Evolutionary conservation across 202 grass and related monocot species (phyloP).

Genomic region (Digitaria exilis): DNA sequence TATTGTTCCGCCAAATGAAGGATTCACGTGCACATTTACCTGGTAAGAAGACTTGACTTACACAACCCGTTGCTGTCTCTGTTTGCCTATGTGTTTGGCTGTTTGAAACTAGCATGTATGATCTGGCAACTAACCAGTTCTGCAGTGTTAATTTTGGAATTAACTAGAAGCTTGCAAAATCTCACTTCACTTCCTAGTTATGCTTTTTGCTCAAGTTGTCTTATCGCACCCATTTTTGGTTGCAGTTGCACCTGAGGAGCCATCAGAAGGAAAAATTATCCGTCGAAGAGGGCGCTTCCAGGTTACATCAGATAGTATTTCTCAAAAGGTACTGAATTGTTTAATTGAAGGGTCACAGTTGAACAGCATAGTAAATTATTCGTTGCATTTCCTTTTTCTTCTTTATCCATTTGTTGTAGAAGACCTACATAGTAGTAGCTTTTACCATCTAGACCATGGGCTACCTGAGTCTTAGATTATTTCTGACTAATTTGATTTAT

Average conservation of each 20-base stretch:
- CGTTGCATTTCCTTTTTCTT: slow-evolving; percentile 1
- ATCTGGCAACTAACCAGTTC: slow-evolving; percentile 10
- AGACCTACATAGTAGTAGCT: background rate
- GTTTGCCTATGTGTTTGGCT: background rate
- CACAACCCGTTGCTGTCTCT: background rate
- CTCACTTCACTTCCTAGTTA: slow-evolving; percentile 11
- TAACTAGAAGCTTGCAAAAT: background rate
- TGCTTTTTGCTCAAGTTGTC: slow-evolving; percentile 7
- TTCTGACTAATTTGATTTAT: background rate
- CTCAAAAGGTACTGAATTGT: slow-evolving; percentile 77
- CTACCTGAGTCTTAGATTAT: background rate
- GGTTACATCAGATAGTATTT: slow-evolving; percentile 68
- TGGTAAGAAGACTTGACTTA: slow-evolving; percentile 46
- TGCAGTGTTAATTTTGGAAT: background rate
- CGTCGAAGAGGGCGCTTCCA: slow-evolving; percentile 87
- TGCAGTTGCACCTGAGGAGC: slow-evolving; percentile 54
- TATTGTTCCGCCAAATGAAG: slow-evolving; percentile 67
- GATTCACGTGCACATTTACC: slow-evolving; percentile 52
- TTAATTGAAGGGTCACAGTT: background rate
- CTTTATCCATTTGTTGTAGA: slow-evolving; percentile 4
- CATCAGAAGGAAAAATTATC: slow-evolving; percentile 67
- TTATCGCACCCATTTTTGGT: slow-evolving; percentile 16
- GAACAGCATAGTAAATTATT: background rate
- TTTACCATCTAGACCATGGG: background rate
- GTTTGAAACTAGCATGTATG: slow-evolving; percentile 19